Evolutionary conservation across 225 moss, liverwort and hornwort genomes (phyloP).

Genomic region (Neckera pumila): DNA sequence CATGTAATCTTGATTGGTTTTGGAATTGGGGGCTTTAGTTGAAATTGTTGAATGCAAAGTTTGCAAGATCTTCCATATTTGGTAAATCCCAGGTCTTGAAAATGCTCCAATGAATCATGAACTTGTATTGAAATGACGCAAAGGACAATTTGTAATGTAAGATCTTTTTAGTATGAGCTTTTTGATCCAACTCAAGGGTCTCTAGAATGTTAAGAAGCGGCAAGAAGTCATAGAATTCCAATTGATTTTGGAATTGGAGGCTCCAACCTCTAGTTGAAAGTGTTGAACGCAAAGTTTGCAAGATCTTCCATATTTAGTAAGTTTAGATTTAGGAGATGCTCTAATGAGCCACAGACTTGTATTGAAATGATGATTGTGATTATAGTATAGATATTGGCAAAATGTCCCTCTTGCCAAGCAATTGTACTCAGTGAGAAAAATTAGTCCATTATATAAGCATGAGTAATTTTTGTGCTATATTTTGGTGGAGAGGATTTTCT

Average conservation of each 20-base stretch:
- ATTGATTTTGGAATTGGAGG: not conserved
- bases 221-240: not conserved
- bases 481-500: too few species aligned
- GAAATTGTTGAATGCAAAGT: not conserved
- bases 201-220: accelerated
- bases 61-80: too few species aligned
- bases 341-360: not conserved
- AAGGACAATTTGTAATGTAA: not conserved
- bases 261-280: not conserved
- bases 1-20: too few species aligned
- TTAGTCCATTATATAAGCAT: too few species aligned
- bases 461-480: too few species aligned
- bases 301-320: too few species aligned
- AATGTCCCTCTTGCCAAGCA: accelerated
- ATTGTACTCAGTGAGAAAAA: too few species aligned
- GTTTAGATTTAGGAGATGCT: not conserved
- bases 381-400: not conserved
- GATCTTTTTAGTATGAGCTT: too few species aligned
- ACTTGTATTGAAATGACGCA: not conserved
- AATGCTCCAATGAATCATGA: not conserved
- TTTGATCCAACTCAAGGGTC: accelerated
- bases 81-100: not conserved
- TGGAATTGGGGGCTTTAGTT: too few species aligned
- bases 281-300: not conserved
- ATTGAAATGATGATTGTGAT: not conserved